Evolutionary conservation across 1,284 basidiomycete species (phyloP).

Genomic region (Fomitopsis schrenkii): DNA sequence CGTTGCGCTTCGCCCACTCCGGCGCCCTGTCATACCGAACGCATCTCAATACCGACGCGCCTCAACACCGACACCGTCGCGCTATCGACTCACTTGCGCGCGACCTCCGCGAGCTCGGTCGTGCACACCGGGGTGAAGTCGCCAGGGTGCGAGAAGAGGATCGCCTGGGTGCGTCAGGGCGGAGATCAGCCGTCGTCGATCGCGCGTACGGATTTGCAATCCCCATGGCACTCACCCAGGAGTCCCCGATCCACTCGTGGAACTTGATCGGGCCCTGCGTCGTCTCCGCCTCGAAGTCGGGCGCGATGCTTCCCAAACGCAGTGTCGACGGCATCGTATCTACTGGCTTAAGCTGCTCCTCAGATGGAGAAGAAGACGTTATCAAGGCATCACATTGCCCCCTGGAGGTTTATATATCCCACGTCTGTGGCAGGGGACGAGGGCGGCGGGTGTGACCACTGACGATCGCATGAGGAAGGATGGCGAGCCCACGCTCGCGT

Average conservation of each 20-base stretch:
- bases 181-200: neutral
- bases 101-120: constrained; percentile 96
- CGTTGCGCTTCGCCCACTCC: constrained; percentile 85
- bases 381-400: constrained; percentile 3
- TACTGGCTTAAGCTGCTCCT: neutral
- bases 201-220: neutral
- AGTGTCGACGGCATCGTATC: constrained; percentile 39
- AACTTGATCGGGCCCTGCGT: constrained; percentile 79
- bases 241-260: constrained; percentile 87
- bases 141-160: constrained; percentile 94
- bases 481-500: constrained; percentile 32
- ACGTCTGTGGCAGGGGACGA: neutral
- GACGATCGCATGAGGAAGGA: constrained; percentile 8
- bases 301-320: constrained; percentile 75
- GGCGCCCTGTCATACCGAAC: constrained; percentile 37
- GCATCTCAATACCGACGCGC: neutral
- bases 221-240: constrained; percentile 63
- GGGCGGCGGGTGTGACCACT: constrained; percentile 1
- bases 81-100: constrained; percentile 45
- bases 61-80: neutral
- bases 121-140: constrained; percentile 88
- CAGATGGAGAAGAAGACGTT: neutral
- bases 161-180: constrained; percentile 40
- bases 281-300: constrained; percentile 83
- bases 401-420: constrained; percentile 12